These are phyloP conservation scores for Solanum chacoense DNA, from an alignment of 305 asterid genomes.

Conservation along the genomic window DNA sequence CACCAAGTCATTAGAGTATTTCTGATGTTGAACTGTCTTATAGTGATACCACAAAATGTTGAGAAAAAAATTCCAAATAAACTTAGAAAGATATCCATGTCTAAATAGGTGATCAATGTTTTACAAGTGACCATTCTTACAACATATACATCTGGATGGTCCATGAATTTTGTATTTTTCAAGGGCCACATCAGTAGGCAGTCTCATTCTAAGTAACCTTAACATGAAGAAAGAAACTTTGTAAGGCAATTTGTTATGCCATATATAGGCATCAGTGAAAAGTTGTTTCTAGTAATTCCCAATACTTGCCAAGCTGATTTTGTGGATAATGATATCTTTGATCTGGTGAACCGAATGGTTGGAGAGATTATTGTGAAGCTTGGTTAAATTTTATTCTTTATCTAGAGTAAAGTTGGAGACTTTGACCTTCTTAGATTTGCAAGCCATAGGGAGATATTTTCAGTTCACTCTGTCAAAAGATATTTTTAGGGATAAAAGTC, in stretches of 20 bases:
- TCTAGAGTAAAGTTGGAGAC: background rate
- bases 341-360: background rate
- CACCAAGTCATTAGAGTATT: background rate
- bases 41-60: background rate
- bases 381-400: background rate
- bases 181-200: background rate
- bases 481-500: background rate
- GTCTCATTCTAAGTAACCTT: background rate
- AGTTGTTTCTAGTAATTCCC: background rate
- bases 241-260: background rate
- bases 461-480: no score
- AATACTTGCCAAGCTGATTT: background rate
- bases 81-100: background rate
- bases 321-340: background rate
- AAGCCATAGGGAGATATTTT: background rate
- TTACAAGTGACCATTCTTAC: background rate
- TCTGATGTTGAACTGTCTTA: background rate
- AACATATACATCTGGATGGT: background rate
- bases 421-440: background rate
- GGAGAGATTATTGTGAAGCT: background rate
- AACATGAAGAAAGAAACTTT: background rate
- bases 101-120: background rate
- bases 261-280: background rate
- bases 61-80: background rate
- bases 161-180: background rate